Base-by-base conservation (phyloP, 2,329 filamentous ascomycete species). In the Calonectria multiphialidica region DNA sequence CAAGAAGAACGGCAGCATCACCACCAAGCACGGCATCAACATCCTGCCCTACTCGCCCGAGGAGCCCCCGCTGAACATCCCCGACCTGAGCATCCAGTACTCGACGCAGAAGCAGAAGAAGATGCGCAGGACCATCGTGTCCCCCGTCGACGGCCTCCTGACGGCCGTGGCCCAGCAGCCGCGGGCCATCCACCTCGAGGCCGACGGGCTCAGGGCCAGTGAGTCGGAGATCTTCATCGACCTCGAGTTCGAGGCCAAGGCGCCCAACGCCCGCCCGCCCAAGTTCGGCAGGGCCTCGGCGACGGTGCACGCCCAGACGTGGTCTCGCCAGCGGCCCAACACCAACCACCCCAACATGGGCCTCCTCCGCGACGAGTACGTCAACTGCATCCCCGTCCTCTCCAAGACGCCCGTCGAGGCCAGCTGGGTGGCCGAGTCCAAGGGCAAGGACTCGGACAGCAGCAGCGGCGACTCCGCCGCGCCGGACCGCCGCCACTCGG, bases 251-350 rank as follows among this genome's bases (percentile, higher is more conserved):
- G 74, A 76, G 1, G 71, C 76, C 15, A 72, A 72, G 7, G 68
- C 74, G 0, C 53, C 68, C 15, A 67, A 71, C 18, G 40, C 70
- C 16, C 53, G 62, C 16, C 77, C 74, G 7, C 76, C 75, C 4
- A 73, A 75, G 25, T 63, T 78, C 10, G 65, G 42, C 1, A 73
- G 49, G 7, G 66, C 69, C 0, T 66, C 74, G 0, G 49, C 74
- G 23, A 76, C 75, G 30, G 45, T 78, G 1, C 69, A 74, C 5
- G 12, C 75, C 0, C 74, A 78, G 16, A 78, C 77, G 1, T 78
- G 76, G 76, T 78, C 77, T 66, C 76, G 75, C 6, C 74, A 76
- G 7, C 61, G 70, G 0, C 76, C 77, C 0, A 77, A 72, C 72
- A 45, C 61, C 18, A 67, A 33, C 16, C 35, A 77, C 0, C 77